phyloP scores from a whole-genome alignment of 139 green algal species.

The Yamagishiella unicocca region DNA sequence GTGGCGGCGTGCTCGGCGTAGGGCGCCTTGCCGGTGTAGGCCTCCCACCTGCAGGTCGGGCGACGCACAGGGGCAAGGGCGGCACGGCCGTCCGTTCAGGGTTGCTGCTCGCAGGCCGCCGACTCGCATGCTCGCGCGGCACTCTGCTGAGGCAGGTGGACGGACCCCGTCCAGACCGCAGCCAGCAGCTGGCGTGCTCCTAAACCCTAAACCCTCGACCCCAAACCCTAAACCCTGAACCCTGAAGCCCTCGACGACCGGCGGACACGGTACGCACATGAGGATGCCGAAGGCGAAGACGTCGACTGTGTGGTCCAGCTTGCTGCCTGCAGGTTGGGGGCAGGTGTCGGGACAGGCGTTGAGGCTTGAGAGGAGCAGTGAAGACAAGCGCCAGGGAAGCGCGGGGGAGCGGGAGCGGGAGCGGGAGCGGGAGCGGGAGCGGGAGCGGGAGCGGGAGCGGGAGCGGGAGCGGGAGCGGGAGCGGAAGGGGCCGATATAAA shows the following conservation, averaged over 20 bases:
- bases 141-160: no score
- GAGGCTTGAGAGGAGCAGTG: not conserved
- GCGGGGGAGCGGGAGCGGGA: not conserved
- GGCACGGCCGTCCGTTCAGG: not conserved
- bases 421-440: not conserved
- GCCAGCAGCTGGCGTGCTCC: no score
- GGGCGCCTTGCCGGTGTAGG: conserved; percentile 34
- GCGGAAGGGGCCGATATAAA: no score
- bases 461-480: not conserved
- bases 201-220: no score
- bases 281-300: conserved; percentile 52
- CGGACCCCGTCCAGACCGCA: no score
- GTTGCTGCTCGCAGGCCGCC: no score
- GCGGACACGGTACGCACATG: conserved; percentile 53
- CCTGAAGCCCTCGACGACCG: no score
- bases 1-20: conserved; percentile 31
- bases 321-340: not conserved
- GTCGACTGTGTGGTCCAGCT: conserved; percentile 45
- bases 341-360: not conserved
- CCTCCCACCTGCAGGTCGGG: conserved; percentile 14
- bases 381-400: no score
- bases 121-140: no score
- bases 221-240: no score
- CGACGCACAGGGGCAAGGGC: not conserved
- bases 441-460: not conserved